Percentiles rank a stretch among this genome's conserved stretches.
Evolutionary conservation across 2,329 filamentous ascomycete genomes (phyloP).

Genomic region (Fusarium abutilonis): DNA sequence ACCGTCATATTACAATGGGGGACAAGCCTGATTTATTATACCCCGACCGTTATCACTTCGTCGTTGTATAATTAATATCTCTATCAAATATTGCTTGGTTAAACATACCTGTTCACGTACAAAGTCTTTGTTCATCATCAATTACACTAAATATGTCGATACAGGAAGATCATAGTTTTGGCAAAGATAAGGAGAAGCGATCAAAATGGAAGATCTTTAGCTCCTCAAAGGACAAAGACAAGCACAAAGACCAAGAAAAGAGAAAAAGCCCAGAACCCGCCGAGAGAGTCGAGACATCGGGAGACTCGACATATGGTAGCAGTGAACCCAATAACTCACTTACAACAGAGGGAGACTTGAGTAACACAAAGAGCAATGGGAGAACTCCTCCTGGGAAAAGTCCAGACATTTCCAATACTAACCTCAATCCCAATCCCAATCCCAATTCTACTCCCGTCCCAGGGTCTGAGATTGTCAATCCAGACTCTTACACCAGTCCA

Average conservation of each 20-base stretch:
- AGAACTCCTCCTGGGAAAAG: conserved; percentile 15
- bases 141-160: conserved; percentile 9
- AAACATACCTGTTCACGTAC: neutral
- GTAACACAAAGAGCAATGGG: conserved; percentile 19
- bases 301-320: conserved; percentile 40
- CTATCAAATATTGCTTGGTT: neutral
- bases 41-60: conserved; percentile 1
- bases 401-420: conserved; percentile 9
- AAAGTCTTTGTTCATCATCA: neutral
- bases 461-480: neutral
- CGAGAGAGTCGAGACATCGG: conserved; percentile 10
- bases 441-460: conserved; percentile 16
- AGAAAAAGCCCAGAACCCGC: conserved; percentile 22
- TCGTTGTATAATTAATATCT: neutral
- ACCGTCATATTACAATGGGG: conserved; percentile 19
- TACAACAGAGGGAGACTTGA: conserved; percentile 35
- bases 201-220: conserved; percentile 43
- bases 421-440: neutral
- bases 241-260: conserved; percentile 21
- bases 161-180: conserved; percentile 16
- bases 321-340: conserved; percentile 41
- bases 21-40: conserved; percentile 23
- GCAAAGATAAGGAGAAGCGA: conserved; percentile 39
- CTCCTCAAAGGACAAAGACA: conserved; percentile 40
- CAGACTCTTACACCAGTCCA: conserved; percentile 19